Evolutionary conservation across 306 rosid species (phyloP), one percentile per base, ranked within the genome.

Genomic region (Inga oerstediana): DNA sequence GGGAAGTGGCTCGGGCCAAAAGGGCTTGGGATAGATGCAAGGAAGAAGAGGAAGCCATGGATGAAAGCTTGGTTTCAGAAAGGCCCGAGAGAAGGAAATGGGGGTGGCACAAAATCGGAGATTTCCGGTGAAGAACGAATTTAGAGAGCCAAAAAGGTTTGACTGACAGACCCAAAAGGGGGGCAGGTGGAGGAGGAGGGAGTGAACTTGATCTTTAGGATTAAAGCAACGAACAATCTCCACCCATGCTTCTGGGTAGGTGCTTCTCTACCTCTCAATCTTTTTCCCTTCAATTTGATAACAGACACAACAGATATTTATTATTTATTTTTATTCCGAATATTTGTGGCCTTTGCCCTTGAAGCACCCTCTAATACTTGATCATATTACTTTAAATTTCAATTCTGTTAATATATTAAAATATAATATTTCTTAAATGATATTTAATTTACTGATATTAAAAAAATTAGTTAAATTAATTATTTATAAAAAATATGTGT

Each of bases 11-110:
- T 51, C 94, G 91, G 54, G 94, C 90, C 4, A 96, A 41, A 15
- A 97, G 87, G 56, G 97, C 93, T 79, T 97, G 98, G 7, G 98
- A 97, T 1, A 97, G 91, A 46, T 94, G 91, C 0, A 94, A 79
- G 44, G 94, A 91, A 0, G 99, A 86, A 78, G 98, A 83, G 52
- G 98, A 89, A 82, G 98, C 94, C 98, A 94, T 81, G 54, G 27
- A 13, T 64, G 34, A 12, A 8, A 19, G 73, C 10, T 32, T 16
- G 11, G 22, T 32, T 65, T 8, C 49, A 64, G 20, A 15, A 4
- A 64, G 19, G 10, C 69, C 32, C 67, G 4, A 2, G 44, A 65
- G 43, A 35, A 35, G 3, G 46, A 67, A 67, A 35, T 8, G 24
- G 72, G 34, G 66, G 15, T 59, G 66, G n/a, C 72, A 32, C 12